These are phyloP conservation scores for Alloascoidea hylecoeti DNA, from an alignment of 805 yeast species.

Conservation along the genomic window DNA sequence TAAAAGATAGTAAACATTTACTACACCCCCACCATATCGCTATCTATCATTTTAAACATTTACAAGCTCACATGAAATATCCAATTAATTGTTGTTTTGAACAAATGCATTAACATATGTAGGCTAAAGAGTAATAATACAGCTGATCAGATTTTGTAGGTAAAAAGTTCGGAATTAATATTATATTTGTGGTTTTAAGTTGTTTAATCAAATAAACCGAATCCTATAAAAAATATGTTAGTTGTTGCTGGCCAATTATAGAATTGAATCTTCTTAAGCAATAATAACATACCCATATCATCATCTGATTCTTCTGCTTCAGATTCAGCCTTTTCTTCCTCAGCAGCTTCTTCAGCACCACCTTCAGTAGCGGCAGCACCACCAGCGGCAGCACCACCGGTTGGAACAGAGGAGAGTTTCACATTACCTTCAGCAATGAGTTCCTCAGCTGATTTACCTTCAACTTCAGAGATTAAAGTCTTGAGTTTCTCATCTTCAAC, in stretches of 20 bases:
- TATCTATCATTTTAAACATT: too few relatives aligned
- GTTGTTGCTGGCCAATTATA: neutral
- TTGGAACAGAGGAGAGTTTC: conserved; percentile 94
- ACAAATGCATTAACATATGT: too few relatives aligned
- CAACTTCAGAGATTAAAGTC: conserved; percentile 69
- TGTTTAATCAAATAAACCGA: conserved; percentile 94
- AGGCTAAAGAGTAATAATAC: too few relatives aligned
- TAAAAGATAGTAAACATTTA: too few relatives aligned
- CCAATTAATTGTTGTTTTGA: too few relatives aligned
- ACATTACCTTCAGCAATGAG: conserved; percentile 89
- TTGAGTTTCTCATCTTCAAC: conserved; percentile 82
- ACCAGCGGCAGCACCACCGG: conserved; percentile 95
- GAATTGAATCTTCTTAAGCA: neutral
- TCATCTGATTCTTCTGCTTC: conserved; percentile 56
- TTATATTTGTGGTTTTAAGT: too few relatives aligned
- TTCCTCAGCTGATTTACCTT: conserved; percentile 85
- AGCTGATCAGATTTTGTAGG: too few relatives aligned
- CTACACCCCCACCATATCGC: too few relatives aligned
- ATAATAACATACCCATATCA: conserved; percentile 51
- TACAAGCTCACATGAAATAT: too few relatives aligned
- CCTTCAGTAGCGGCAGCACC: conserved; percentile 58
- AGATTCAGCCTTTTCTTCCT: conserved; percentile 56
- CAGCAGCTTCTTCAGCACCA: conserved; percentile 58
- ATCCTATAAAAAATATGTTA: conserved; percentile 25
- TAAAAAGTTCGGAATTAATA: too few relatives aligned